Conservation (phyloP, 116 monocot species). For the Zostera marina region DNA sequence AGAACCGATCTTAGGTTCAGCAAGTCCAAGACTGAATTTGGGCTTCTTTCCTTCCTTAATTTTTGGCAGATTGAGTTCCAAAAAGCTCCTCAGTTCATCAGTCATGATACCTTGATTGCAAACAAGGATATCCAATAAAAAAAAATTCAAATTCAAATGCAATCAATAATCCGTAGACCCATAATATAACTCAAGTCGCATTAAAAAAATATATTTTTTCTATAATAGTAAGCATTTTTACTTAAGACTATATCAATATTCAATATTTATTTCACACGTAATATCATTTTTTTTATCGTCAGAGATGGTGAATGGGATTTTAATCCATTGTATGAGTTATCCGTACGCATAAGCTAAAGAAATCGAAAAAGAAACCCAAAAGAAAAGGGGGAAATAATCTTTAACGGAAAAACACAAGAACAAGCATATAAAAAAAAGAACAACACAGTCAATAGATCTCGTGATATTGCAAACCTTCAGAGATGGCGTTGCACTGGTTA, state of each 20-base stretch:
- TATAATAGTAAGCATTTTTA: too few relatives aligned
- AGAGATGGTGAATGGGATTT: too few relatives aligned
- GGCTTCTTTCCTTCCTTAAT: constrained; percentile 62
- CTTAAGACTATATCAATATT: too few relatives aligned
- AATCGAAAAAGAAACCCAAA: too few relatives aligned
- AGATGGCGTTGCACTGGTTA: constrained; percentile 84
- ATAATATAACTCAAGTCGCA: too few relatives aligned
- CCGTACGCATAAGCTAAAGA: too few relatives aligned
- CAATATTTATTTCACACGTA: too few relatives aligned
- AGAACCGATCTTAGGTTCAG: constrained; percentile 73
- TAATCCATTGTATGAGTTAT: too few relatives aligned
- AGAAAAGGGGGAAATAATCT: neutral
- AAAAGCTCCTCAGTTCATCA: constrained; percentile 67
- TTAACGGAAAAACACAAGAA: neutral
- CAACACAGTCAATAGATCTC: neutral
- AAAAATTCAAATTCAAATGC: neutral
- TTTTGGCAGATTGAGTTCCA: constrained; percentile 69
- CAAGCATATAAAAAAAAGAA: neutral
- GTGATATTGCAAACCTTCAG: constrained; percentile 76
- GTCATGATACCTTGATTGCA: constrained; percentile 48
- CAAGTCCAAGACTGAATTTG: constrained; percentile 62
- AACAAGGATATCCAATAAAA: neutral
- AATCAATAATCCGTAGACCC: neutral
- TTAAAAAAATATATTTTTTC: too few relatives aligned
- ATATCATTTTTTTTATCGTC: too few relatives aligned